phyloP scores from a whole-genome alignment of 768 basidiomycete species.

The Lepiota subincarnata region DNA sequence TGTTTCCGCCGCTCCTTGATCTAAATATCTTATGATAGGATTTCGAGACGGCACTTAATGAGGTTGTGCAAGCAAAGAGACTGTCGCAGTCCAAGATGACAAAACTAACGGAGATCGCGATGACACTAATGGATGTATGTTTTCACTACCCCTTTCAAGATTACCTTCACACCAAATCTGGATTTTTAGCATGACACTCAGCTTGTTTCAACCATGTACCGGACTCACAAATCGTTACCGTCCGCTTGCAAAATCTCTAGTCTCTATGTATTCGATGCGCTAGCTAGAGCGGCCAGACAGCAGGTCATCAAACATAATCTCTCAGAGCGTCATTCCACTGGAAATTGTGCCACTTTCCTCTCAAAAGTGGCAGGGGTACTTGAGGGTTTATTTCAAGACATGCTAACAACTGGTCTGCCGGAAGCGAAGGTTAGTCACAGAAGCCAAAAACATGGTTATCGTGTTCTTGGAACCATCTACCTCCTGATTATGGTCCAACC shows the following conservation, averaged over 20 bases:
- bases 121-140: constrained; percentile 76
- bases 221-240: constrained; percentile 78
- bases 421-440: constrained; percentile 73
- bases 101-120: constrained; percentile 67
- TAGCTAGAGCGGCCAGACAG: constrained; percentile 77
- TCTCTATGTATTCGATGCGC: constrained; percentile 91
- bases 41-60: constrained; percentile 77
- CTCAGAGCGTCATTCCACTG: constrained; percentile 48
- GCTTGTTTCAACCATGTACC: constrained; percentile 84
- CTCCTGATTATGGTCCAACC: not conserved
- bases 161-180: constrained; percentile 2
- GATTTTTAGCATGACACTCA: constrained; percentile 74
- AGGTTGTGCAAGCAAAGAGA: constrained; percentile 78
- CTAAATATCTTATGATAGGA: constrained; percentile 40
- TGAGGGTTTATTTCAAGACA: constrained; percentile 85
- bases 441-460: not conserved
- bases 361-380: constrained; percentile 87
- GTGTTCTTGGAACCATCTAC: not conserved
- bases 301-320: constrained; percentile 62
- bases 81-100: constrained; percentile 86
- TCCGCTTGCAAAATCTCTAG: constrained; percentile 73
- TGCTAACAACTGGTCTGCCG: constrained; percentile 55
- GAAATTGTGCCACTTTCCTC: constrained; percentile 80
- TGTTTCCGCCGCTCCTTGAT: constrained; percentile 9
- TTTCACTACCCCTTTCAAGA: not conserved